Conservation (phyloP, 2,329 filamentous ascomycete species). For the Cadophora malorum region DNA sequence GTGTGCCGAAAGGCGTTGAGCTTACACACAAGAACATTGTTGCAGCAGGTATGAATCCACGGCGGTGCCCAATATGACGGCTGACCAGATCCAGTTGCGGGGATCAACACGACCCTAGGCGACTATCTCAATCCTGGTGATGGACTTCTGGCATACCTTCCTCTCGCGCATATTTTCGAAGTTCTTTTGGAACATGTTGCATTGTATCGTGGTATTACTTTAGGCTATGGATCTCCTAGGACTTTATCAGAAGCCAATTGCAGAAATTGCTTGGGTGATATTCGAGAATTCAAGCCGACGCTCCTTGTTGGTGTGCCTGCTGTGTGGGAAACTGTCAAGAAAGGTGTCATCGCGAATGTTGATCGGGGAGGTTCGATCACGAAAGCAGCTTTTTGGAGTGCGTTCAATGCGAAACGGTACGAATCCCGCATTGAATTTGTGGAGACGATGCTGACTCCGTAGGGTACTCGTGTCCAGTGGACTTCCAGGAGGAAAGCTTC, state of each 20-base stretch:
- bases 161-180: constrained; percentile 94
- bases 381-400: constrained; percentile 78
- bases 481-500: constrained; percentile 69
- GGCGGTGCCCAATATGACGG: constrained; percentile 48
- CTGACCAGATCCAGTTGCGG: constrained; percentile 64
- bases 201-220: constrained; percentile 85
- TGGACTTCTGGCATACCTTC: constrained; percentile 85
- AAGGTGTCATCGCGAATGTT: constrained; percentile 79
- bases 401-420: constrained; percentile 64
- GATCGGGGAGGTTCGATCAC: constrained; percentile 71
- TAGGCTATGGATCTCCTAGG: constrained; percentile 93
- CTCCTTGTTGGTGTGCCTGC: constrained; percentile 94
- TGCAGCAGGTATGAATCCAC: constrained; percentile 66
- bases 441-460: background rate
- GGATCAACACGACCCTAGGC: constrained; percentile 78
- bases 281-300: constrained; percentile 88
- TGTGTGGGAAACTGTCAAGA: constrained; percentile 97
- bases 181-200: constrained; percentile 94
- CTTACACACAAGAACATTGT: constrained; percentile 85
- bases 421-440: constrained; percentile 50
- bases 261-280: constrained; percentile 90
- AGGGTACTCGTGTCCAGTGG: constrained; percentile 47
- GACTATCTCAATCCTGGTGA: constrained; percentile 80
- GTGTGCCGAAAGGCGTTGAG: constrained; percentile 87
- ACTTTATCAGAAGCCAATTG: constrained; percentile 87